Base-by-base conservation (phyloP, 192 early-diverging fungal species). In the Backusella tuberculispora region DNA sequence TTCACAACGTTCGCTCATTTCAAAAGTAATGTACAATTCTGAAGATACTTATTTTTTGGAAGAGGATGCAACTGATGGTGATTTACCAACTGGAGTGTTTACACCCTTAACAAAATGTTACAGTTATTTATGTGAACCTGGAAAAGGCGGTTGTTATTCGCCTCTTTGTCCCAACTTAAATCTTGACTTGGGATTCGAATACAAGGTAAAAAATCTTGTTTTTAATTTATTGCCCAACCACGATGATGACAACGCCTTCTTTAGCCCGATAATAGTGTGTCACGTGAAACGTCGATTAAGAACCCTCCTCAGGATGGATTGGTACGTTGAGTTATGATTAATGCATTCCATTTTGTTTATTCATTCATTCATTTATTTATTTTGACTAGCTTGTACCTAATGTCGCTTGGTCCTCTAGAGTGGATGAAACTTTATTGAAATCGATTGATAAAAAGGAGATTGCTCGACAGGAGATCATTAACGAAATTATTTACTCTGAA, bases 381-480 rank as follows among this genome's bases (percentile, higher is more conserved):
- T 34, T 34, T 34, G 0, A 37, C 6, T 69, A 69, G 68, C 34
- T 69, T 42, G 42, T 69, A 5, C 72, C 72, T 44, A 60, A 80
- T 80, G 44, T 56, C 24, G 83, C 83, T 2, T 98, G 96, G 96
- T 87, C 90, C 6, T 88, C 85, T 71, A 87, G 89, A 14, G 95
- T 95, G 3, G 90, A 95, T 1, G 83, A 85, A 65, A 89, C 92
- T 45, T 79, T 98, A 8, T 72, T 91, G 14, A 89, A 90, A n/a
- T 86, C 90, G n/a, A 87, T 91, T 6, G 78, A 83, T 74, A 88
- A 89, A 72, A 83, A 90, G 42, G 96, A 96, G 65, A 86, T 91
- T 8, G 90, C 92, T 70, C 85, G 98, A 48, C 98, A 99, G 74
- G 98, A 99, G 80, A 92, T 97, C 12, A 97, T 99, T 64, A 94